phyloP scores from a whole-genome alignment of 352 stramenopile species.

The Thraustochytrium sp. region DNA sequence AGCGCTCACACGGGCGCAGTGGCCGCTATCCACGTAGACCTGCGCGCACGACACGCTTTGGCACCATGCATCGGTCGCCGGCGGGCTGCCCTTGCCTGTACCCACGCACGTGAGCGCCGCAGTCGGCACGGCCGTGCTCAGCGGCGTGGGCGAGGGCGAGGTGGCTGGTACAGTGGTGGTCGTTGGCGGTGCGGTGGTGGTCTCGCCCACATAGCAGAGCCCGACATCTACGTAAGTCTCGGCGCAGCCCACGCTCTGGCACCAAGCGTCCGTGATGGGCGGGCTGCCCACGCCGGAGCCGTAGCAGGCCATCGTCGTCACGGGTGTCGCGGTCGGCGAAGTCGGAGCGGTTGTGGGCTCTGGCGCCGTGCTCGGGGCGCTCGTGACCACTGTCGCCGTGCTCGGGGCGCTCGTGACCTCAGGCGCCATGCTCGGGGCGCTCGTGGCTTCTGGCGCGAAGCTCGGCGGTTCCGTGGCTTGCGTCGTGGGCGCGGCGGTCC shows the following conservation, averaged over 20 bases:
- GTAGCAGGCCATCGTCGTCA: neutral
- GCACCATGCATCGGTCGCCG: conserved; percentile 18
- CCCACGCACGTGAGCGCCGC: neutral
- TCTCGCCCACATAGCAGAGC: neutral
- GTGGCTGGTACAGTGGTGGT: neutral
- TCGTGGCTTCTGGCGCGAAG: neutral
- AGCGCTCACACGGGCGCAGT: neutral
- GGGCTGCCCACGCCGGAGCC: neutral
- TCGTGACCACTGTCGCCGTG: neutral
- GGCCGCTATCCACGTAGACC: neutral
- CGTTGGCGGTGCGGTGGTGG: neutral
- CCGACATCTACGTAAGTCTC: neutral
- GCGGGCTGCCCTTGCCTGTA: neutral
- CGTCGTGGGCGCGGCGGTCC: neutral
- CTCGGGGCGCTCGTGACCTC: neutral
- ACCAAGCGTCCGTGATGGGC: neutral
- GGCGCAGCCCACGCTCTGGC: neutral
- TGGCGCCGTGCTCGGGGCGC: neutral
- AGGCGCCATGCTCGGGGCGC: neutral
- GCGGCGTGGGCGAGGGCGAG: neutral
- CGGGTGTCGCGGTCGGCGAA: neutral
- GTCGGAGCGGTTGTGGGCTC: neutral
- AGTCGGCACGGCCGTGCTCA: neutral
- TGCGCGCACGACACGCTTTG: neutral
- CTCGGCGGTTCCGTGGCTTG: neutral